Evolutionary conservation across 495 filamentous ascomycete genomes (phyloP), one percentile per base, ranked within the genome.

Genomic region (Podospora sp.): DNA sequence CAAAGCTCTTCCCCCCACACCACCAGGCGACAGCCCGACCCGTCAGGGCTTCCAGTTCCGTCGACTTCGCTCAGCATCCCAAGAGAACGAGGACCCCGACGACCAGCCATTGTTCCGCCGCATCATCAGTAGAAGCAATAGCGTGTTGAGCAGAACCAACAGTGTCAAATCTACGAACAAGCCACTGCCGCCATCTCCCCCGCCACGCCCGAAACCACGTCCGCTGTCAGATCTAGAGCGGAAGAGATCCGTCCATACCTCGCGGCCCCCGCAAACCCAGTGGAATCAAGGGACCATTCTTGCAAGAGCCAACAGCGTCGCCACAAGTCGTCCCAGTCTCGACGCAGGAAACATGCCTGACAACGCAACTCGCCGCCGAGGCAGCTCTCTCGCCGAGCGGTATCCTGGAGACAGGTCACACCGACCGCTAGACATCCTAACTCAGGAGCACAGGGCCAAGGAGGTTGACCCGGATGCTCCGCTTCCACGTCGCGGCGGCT

Each of bases 401-500:
- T 71, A 65, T 55, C 66, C 74, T 6, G 69, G 66, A 7, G 65
- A 71, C 16, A 55, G 49, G 24, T 68, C 74, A 4, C 70, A 71
- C 56, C 66, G 68, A 11, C 67, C 69, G 8, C 56, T 63, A 22
- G 72, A 62, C 6, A 65, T 51, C 20, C 58, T 65, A 22, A 65
- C 70, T 8, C 72, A 62, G 18, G 68, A 74, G 24, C 65, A 69
- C 21, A 46, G 51, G 11, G 60, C 68, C 16, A 62, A 62, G 18
- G 65, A 72, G 14, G 20, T 9, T 26, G 18, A 59, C n/a, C 24
- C 57, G n/a, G 55, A 65, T 20, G 61, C 36, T 26, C 49, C 53
- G 22, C 60, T 68, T 1, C 79, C 76, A 27, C 73, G 75, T 14
- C 81, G 85, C 29, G 69, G 72, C 27, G 81, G 79, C 71, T 89